A percentile compares a stretch with the other conserved stretches of the same genome.
phyloP scores from a whole-genome alignment of 2,329 filamentous ascomycete genomes.

The Alternaria sp. region DNA sequence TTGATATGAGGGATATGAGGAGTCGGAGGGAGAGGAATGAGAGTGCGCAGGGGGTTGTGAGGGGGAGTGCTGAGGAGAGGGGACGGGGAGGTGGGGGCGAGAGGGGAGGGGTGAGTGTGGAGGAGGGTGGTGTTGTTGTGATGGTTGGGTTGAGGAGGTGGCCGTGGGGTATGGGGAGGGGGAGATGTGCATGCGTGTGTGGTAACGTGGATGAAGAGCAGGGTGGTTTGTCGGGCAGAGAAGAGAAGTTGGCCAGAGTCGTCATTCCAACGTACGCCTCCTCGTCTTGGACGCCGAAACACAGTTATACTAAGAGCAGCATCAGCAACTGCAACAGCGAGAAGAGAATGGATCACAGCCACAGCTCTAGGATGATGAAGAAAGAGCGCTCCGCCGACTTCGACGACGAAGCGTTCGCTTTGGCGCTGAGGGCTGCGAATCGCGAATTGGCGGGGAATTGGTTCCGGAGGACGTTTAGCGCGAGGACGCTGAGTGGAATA shows the following conservation, averaged over 20 bases:
- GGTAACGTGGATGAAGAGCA: background rate
- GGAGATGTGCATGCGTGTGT: background rate
- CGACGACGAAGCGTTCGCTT: constrained; percentile 37
- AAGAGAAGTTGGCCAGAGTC: background rate
- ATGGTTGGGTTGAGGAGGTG: background rate
- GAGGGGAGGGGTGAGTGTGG: background rate
- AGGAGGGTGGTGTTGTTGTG: background rate
- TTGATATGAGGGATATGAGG: constrained; percentile 24
- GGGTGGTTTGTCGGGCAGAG: background rate
- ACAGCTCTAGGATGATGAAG: background rate
- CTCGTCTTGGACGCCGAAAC: background rate
- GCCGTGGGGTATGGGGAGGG: background rate
- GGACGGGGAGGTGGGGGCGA: background rate
- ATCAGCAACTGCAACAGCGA: background rate
- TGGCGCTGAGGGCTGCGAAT: constrained; percentile 23
- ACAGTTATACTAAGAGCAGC: background rate
- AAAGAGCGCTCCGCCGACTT: constrained; percentile 22
- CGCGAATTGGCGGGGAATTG: constrained; percentile 28
- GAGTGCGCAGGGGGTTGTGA: constrained; percentile 25
- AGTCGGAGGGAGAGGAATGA: constrained; percentile 28
- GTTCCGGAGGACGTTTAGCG: constrained; percentile 27
- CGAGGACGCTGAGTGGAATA: constrained; percentile 27
- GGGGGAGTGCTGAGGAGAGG: constrained; percentile 8
- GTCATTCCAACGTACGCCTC: background rate
- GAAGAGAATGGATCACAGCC: background rate